Conservation (phyloP, 2,329 filamentous ascomycete species). For the Herpotrichia juniperi region DNA sequence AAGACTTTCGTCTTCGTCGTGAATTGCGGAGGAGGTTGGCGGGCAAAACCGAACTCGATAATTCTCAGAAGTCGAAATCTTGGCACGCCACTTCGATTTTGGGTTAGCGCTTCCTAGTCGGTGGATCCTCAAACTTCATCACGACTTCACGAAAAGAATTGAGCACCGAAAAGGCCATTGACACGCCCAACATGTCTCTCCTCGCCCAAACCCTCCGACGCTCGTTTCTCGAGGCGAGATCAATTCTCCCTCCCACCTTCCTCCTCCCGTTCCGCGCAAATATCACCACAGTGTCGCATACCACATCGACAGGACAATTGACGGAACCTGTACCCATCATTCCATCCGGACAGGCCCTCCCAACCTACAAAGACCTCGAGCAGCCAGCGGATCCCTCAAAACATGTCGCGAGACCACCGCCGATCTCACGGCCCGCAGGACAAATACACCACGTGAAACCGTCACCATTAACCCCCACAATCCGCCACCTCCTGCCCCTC, state of each 20-base stretch:
- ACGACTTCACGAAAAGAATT: not conserved
- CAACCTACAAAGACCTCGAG: constrained; percentile 29
- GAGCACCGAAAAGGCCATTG: constrained; percentile 1
- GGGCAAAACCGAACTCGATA: not conserved
- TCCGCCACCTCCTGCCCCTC: constrained; percentile 70
- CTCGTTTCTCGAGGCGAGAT: constrained; percentile 66
- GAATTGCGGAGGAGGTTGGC: constrained; percentile 9
- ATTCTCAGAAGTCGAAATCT: constrained; percentile 15
- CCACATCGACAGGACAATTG: constrained; percentile 44
- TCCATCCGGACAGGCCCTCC: constrained; percentile 52
- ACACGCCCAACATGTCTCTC: constrained; percentile 41
- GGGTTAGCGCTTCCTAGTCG: constrained; percentile 7
- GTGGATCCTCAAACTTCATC: constrained; percentile 5
- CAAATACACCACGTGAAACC: not conserved
- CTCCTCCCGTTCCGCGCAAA: constrained; percentile 58
- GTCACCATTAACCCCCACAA: constrained; percentile 57
- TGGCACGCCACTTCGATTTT: constrained; percentile 6
- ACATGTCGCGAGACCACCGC: constrained; percentile 27
- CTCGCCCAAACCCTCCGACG: constrained; percentile 63
- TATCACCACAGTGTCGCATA: constrained; percentile 51
- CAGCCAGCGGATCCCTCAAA: constrained; percentile 22
- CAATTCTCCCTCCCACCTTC: constrained; percentile 57
- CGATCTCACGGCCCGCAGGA: constrained; percentile 26
- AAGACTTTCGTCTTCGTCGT: not conserved
- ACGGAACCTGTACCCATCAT: constrained; percentile 50